Evolutionary conservation across 2,329 filamentous ascomycete genomes (phyloP).

Genomic region (Penicillium sp.): DNA sequence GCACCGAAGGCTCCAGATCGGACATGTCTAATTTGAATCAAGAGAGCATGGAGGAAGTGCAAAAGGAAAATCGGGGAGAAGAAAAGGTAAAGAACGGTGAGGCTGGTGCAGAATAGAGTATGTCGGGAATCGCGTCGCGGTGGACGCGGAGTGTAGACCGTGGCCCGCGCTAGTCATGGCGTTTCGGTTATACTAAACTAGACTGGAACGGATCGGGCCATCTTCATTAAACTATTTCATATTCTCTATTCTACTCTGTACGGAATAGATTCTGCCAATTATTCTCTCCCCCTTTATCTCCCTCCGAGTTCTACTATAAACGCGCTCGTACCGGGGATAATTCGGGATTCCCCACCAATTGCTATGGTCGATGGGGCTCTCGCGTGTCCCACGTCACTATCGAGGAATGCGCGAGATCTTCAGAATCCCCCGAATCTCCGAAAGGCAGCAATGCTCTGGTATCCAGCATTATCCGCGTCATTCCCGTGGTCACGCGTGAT

Average conservation of each 20-base stretch:
- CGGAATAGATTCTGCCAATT: no score
- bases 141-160: constrained; percentile 29
- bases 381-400: constrained; percentile 19
- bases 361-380: constrained; percentile 14
- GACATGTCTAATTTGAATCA: constrained; percentile 31
- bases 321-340: constrained; percentile 13
- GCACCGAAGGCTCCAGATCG: constrained; percentile 31
- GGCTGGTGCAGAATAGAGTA: constrained; percentile 21
- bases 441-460: constrained; percentile 2
- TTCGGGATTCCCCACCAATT: constrained; percentile 15
- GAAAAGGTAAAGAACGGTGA: constrained; percentile 10
- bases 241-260: no score
- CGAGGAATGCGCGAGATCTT: constrained; percentile 14
- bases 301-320: constrained; percentile 1
- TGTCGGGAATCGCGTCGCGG: constrained; percentile 32
- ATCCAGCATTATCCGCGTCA: constrained; percentile 7
- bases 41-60: constrained; percentile 14
- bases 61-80: constrained; percentile 6
- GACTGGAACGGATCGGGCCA: no score
- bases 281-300: background rate
- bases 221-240: no score
- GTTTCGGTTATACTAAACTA: background rate
- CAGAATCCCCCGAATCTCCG: constrained; percentile 4
- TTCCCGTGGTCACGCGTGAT: background rate
- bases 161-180: constrained; percentile 23